phyloP scores from a whole-genome alignment of 2,329 filamentous ascomycete genomes.

The Cladosporium velox region DNA sequence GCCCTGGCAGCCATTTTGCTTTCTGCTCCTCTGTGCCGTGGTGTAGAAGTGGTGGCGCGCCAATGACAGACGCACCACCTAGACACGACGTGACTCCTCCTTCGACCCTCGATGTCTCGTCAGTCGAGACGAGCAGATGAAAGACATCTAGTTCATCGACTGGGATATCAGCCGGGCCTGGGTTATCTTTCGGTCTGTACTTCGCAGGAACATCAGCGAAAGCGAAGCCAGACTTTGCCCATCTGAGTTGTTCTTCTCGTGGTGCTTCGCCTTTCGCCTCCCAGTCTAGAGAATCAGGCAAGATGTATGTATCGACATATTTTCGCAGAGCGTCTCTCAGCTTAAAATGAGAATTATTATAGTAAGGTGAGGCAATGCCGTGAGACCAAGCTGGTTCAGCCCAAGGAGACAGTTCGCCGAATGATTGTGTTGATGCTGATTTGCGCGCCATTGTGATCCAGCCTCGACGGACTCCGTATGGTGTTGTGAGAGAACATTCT shows the following conservation, averaged over 20 bases:
- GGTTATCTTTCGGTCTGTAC: constrained; percentile 45
- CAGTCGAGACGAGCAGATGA: constrained; percentile 45
- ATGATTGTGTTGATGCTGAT: background rate
- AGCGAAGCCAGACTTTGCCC: constrained; percentile 45
- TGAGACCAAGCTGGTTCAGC: constrained; percentile 50
- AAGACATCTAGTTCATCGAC: constrained; percentile 57
- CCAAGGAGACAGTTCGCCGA: constrained; percentile 42
- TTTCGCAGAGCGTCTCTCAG: constrained; percentile 59
- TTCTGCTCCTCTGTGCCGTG: constrained; percentile 64
- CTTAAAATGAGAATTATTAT: constrained; percentile 62
- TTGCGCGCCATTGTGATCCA: background rate
- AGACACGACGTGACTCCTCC: constrained; percentile 60
- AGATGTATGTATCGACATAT: constrained; percentile 61
- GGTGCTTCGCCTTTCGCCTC: constrained; percentile 55
- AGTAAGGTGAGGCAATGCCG: constrained; percentile 60
- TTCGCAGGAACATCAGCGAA: constrained; percentile 48
- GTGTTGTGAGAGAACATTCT: background rate
- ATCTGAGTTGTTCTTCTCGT: constrained; percentile 45
- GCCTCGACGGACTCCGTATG: background rate
- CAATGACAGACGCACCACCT: constrained; percentile 62
- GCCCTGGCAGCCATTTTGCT: constrained; percentile 58
- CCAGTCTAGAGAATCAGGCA: constrained; percentile 64
- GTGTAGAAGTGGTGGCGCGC: constrained; percentile 63
- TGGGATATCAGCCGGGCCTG: constrained; percentile 49
- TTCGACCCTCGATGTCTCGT: constrained; percentile 38